Base-by-base conservation (phyloP, 768 basidiomycete species). In the Rhodotorula kratochvilovae region DNA sequence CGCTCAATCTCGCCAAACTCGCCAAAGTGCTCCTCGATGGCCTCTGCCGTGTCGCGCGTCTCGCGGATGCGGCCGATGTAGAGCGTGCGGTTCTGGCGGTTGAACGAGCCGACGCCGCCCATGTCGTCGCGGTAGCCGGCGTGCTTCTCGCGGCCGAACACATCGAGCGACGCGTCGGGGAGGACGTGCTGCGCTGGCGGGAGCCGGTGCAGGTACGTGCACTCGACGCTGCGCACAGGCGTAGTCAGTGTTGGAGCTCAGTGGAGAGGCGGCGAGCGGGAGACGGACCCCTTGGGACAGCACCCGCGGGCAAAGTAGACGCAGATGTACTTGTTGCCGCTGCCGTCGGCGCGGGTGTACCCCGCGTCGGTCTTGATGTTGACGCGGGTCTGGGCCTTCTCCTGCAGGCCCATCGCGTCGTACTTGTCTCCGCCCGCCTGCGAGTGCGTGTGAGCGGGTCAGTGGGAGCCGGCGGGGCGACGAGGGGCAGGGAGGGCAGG, bases 91-190 rank as follows among this genome's bases (percentile, higher is more conserved):
- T 99, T 99, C 80, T 92, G 89, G 50, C 94, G 83, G 77, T 89
- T 90, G 82, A 98, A 98, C 70, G 90, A 92, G 21, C 96, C 96
- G 42, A 98, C 95, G 81, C 96, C 96, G 76, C 96, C 96, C 96
- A 99, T 98, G 80, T 99, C 96, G 79, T 99, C 96, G 70, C 95
- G 84, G 81, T 99, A 99, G 81, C 96, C 93, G 0, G 93, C 83
- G 80, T 97, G 96, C 82, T 97, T 97, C 83, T 96, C 93, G 57
- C 96, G 84, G 1, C 91, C 92, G 79, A 99, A 99, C 79, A 92
- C 95, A 80, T 99, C 96, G 80, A 95, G 91, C 13, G 93, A 91
- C 55, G 88, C 88, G 81, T 98, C 95, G 1, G 94, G 91, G 19
- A 95, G 82, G 17, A 85, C 82, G 51, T 64, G 56, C 15, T 66